phyloP scores from a whole-genome alignment of 2,329 filamentous ascomycete species.

The Trichoderma brevicompactum region DNA sequence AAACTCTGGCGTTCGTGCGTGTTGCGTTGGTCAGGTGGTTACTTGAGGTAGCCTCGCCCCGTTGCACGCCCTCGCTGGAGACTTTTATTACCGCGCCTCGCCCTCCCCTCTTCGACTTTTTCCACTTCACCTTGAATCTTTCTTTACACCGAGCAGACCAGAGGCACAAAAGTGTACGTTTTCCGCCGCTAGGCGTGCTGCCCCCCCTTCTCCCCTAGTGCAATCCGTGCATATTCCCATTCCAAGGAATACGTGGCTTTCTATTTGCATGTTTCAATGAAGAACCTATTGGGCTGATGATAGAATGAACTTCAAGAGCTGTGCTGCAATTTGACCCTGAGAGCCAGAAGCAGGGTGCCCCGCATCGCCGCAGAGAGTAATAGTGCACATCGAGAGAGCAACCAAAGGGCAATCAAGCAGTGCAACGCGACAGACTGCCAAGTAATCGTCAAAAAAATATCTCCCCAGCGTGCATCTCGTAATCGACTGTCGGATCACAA shows the following conservation, averaged over 20 bases:
- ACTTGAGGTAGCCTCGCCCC: slow-evolving; percentile 29
- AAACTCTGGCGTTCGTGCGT: slow-evolving; percentile 18
- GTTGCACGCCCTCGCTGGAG: slow-evolving; percentile 24
- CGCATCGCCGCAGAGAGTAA: slow-evolving; percentile 27
- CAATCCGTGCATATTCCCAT: neutral
- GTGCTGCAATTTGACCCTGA: slow-evolving; percentile 25
- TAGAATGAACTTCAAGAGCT: slow-evolving; percentile 13
- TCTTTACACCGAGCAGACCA: slow-evolving; percentile 30
- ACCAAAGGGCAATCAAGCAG: slow-evolving; percentile 3
- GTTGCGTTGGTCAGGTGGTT: slow-evolving; percentile 30
- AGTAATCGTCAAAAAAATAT: slow-evolving; percentile 15
- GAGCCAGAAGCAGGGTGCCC: slow-evolving; percentile 26
- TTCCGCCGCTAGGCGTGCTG: neutral
- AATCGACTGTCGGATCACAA: slow-evolving; percentile 10
- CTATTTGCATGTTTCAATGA: neutral
- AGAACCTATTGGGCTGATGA: slow-evolving; percentile 26
- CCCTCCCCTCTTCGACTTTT: slow-evolving; percentile 29
- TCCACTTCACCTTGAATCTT: slow-evolving; percentile 29
- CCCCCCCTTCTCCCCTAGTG: neutral
- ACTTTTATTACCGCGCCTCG: slow-evolving; percentile 31
- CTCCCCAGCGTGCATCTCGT: slow-evolving; percentile 14
- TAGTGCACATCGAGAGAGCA: slow-evolving; percentile 11
- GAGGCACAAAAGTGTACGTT: slow-evolving; percentile 28
- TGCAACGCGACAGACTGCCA: slow-evolving; percentile 8
- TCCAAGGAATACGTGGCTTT: slow-evolving; percentile 5